These are phyloP conservation scores for Cercospora citrullina DNA, from an alignment of 2,329 filamentous ascomycete species.

Conservation along the genomic window DNA sequence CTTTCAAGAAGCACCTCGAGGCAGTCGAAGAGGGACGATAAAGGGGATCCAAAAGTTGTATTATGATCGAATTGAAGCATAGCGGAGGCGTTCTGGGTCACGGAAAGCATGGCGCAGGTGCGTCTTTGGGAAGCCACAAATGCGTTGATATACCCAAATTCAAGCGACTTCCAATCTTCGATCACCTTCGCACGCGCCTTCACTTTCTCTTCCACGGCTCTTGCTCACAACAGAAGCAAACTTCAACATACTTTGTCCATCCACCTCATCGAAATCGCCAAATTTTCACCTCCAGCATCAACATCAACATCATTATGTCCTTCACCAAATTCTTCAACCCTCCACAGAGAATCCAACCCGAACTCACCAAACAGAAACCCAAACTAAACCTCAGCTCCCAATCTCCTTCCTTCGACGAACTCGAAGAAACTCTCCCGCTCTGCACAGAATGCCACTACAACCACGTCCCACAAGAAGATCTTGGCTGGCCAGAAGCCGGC, in stretches of 20 bases:
- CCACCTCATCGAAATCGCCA: not conserved
- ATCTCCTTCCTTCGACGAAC: not conserved
- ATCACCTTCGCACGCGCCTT: not conserved
- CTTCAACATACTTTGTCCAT: not conserved
- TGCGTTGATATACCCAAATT: conserved; percentile 1
- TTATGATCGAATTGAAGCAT: conserved; percentile 10
- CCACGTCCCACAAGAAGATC: not conserved
- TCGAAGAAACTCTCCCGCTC: not conserved
- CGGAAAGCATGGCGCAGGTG: not conserved
- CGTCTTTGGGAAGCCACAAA: not conserved
- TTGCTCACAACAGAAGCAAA: not conserved
- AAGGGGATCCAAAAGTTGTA: not conserved
- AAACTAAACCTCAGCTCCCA: not conserved
- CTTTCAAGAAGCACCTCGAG: conserved; percentile 68
- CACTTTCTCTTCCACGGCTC: not conserved
- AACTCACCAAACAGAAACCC: not conserved
- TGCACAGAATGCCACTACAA: not conserved
- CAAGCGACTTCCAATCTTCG: conserved; percentile 9
- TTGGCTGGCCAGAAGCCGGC: not conserved
- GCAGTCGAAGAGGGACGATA: conserved; percentile 39
- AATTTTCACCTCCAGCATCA: not conserved
- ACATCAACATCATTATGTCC: not conserved
- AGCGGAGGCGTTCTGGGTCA: conserved; percentile 13
- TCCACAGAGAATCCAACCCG: not conserved
- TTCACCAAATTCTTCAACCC: not conserved